Conservation (phyloP, 1,139 yeast genomes). For the Geotrichum cucujoidarum region DNA sequence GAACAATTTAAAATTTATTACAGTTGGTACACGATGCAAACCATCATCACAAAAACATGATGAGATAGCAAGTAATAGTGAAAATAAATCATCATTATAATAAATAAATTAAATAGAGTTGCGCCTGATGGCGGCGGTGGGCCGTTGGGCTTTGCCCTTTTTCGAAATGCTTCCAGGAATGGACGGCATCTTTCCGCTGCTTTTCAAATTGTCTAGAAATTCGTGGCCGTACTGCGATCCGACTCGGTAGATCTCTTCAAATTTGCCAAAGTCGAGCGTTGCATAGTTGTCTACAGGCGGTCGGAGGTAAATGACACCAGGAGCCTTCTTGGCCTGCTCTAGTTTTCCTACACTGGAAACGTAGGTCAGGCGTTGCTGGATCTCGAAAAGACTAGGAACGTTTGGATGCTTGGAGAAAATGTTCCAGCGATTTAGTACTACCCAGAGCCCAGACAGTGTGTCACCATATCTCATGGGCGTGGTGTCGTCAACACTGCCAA, state of each 20-base stretch:
- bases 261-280: conserved; percentile 86
- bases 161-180: conserved; percentile 50
- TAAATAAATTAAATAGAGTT: not conserved
- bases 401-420: conserved; percentile 85
- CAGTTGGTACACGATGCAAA: too few relatives aligned
- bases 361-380: conserved; percentile 87
- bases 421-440: conserved; percentile 78
- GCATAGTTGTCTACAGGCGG: conserved; percentile 94
- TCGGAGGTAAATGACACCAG: conserved; percentile 86
- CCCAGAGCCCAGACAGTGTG: conserved; percentile 90
- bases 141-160: conserved; percentile 25
- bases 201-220: conserved; percentile 51
- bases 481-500: conserved; percentile 89
- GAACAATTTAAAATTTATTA: too few relatives aligned
- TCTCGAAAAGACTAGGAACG: conserved; percentile 91
- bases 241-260: conserved; percentile 79
- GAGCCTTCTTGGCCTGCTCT: conserved; percentile 75
- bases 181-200: conserved; percentile 52
- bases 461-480: conserved; percentile 92
- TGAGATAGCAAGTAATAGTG: too few relatives aligned
- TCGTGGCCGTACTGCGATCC: conserved; percentile 75
- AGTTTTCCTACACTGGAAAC: conserved; percentile 93
- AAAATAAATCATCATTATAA: too few relatives aligned
- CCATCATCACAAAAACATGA: too few relatives aligned
- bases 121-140: not conserved